Evolutionary conservation across 306 rosid species (phyloP), one percentile per base, ranked within the genome.

Genomic region (Ziziphus jujuba): DNA sequence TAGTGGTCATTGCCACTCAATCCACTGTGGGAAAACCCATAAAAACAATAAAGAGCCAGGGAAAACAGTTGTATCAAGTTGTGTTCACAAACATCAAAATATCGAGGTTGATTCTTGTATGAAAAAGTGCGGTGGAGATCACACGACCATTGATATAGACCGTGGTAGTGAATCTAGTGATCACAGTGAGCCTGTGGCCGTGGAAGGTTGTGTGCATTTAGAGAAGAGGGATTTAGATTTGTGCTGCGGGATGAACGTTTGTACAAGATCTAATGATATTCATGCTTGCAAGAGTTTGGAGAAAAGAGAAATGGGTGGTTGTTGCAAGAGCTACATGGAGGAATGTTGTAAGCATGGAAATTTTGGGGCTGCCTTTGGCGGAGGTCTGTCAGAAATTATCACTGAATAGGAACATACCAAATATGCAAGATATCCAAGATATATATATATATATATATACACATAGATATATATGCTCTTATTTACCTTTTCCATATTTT

Each of bases 311-410:
- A 28, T 44, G 52, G 82, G 84, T 56, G 90, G 90, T n/a, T 90
- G 96, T 69, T 82, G 96, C 81, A 85, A 82, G 82, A 88, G 92
- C 77, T 88, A 88, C 81, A 79, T 80, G 96, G 80, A 84, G 81
- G 92, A 90, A 78, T 88, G 97, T 5, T 90, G 96, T 59, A 80
- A 58, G 36, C 85, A 75, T 65, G 81, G 79, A 49, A 87, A 82
- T 56, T 58, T 83, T 22, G 77, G 82, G 50, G 56, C 77, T 67
- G 71, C 78, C 67, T 67, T 84, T 35, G 74, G 73, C 13, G 91
- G 82, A 72, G 80, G 89, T 52, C 72, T 84, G 58, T 66, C 96
- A 31, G 95, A 88, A 74, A 83, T 93, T 2, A 31, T 81, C 12
- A 82, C 74, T 11, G 99, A 93, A 59, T 81, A 88, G 71, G 40